Conservation (phyloP, 345 rosid species). For the Punica granatum region DNA sequence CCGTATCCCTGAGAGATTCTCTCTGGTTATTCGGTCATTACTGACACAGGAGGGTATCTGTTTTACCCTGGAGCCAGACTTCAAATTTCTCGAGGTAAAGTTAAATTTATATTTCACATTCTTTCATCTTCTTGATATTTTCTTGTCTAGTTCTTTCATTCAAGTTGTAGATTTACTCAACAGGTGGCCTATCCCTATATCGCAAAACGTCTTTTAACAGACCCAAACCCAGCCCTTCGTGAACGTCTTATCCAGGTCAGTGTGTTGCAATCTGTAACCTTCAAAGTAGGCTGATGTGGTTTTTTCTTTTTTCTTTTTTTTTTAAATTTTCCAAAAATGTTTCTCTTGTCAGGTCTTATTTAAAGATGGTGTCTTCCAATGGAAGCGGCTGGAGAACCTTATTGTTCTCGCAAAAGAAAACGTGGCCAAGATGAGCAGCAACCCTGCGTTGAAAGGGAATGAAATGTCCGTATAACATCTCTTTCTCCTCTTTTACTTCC, state of each 20-base stretch:
- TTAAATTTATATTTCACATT: slow-evolving; percentile 2
- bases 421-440: slow-evolving; percentile 87
- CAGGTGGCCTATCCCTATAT: slow-evolving; percentile 98
- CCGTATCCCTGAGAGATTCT: slow-evolving; percentile 95
- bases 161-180: neutral
- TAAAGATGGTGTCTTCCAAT: slow-evolving; percentile 82
- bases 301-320: neutral
- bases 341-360: slow-evolving; percentile 54
- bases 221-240: slow-evolving; percentile 95
- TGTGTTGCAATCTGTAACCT: neutral
- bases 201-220: slow-evolving; percentile 92
- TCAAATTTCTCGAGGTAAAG: slow-evolving; percentile 94
- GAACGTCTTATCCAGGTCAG: slow-evolving; percentile 92
- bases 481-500: slow-evolving; percentile 5
- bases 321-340: slow-evolving; percentile 1
- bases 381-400: slow-evolving; percentile 92
- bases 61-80: slow-evolving; percentile 87
- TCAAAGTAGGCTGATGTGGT: neutral
- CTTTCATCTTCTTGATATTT: neutral
- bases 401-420: slow-evolving; percentile 91
- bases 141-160: no score
- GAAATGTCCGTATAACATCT: slow-evolving; percentile 33
- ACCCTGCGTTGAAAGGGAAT: slow-evolving; percentile 63
- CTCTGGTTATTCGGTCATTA: slow-evolving; percentile 90
- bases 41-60: slow-evolving; percentile 97